Evolutionary conservation across 352 stramenopile species (phyloP).

Genomic region (Phytophthora pseudosyringae): DNA sequence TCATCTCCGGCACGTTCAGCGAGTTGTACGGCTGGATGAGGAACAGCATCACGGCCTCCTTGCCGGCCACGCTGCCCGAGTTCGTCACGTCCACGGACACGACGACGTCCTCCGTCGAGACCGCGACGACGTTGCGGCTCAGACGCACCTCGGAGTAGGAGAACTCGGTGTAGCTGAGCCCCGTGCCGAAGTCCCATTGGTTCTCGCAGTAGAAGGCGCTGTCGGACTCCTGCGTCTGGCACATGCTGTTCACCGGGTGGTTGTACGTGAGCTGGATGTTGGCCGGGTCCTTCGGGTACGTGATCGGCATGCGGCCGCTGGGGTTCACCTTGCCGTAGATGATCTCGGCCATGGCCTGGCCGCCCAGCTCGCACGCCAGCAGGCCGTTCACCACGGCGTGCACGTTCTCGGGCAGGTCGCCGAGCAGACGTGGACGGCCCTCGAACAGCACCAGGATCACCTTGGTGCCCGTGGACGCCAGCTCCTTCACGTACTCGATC

Average conservation of each 20-base stretch:
- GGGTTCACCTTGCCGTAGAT: conserved; percentile 79
- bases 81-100: conserved; percentile 72
- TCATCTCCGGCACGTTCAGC: conserved; percentile 75
- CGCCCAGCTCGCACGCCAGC: conserved; percentile 71
- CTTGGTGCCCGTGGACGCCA: conserved; percentile 65
- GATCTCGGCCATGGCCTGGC: conserved; percentile 82
- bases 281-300: conserved; percentile 65
- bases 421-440: conserved; percentile 74
- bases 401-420: conserved; percentile 50
- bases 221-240: too few species aligned
- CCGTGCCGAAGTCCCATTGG: conserved; percentile 68
- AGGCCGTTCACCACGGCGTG: conserved; percentile 75
- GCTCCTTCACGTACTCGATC: conserved; percentile 72
- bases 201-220: conserved; percentile 57
- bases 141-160: conserved; percentile 53
- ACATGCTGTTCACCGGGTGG: too few species aligned
- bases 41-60: conserved; percentile 81
- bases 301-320: conserved; percentile 80
- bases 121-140: conserved; percentile 61
- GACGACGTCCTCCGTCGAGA: too few species aligned
- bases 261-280: conserved; percentile 75
- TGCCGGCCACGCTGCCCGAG: conserved; percentile 50
- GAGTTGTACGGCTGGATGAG: conserved; percentile 68
- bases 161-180: conserved; percentile 77
- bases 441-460: conserved; percentile 79